These are phyloP conservation scores for Aureobasidium subglaciale DNA, from an alignment of 2,329 filamentous ascomycete genomes.

Conservation along the genomic window DNA sequence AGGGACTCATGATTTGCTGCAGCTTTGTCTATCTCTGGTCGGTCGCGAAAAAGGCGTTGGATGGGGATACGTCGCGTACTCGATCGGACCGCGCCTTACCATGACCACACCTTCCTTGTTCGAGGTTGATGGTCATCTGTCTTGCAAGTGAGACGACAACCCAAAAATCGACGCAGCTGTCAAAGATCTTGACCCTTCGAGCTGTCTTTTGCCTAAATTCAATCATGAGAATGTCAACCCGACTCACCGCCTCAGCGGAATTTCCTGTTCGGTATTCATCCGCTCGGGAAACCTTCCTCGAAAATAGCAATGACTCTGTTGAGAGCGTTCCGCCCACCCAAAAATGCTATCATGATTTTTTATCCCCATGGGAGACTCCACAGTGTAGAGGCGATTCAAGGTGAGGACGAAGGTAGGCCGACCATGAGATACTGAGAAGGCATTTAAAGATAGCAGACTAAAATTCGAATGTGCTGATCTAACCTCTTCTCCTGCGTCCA, in stretches of 20 bases:
- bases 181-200: background rate
- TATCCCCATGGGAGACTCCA: background rate
- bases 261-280: background rate
- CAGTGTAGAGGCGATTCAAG: background rate
- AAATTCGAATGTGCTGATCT: background rate
- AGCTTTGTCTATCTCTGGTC: background rate
- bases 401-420: background rate
- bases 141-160: background rate
- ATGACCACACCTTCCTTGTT: no score
- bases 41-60: background rate
- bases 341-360: constrained; percentile 1
- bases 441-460: background rate
- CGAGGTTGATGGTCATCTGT: no score
- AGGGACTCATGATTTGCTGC: background rate
- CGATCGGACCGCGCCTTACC: background rate
- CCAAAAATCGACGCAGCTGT: background rate
- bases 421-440: background rate
- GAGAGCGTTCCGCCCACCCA: background rate
- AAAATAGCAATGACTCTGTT: background rate
- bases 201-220: constrained; percentile 1
- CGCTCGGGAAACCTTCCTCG: constrained; percentile 5
- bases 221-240: no score
- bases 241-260: background rate
- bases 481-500: background rate
- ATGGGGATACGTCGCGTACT: background rate